phyloP scores from a whole-genome alignment of 139 green algal species.

The Astrephomene gubernaculifera region DNA sequence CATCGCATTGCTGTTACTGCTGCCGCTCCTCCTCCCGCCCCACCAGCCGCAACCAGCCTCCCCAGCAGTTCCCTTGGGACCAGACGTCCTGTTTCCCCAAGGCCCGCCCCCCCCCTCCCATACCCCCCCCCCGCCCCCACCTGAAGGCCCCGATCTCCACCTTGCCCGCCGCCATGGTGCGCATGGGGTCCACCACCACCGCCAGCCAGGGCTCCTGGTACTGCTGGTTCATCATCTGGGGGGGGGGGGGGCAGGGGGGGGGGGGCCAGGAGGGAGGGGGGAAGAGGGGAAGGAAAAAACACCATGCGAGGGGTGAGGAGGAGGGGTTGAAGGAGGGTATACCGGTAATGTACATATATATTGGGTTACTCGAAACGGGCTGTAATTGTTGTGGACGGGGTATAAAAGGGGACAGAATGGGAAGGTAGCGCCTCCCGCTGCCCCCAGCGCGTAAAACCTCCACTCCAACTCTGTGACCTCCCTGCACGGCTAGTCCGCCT shows the following conservation, averaged over 20 bases:
- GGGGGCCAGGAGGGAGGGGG: neutral
- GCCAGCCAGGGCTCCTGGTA: conserved; percentile 97
- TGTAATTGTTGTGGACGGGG: too few relatives aligned
- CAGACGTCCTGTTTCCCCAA: neutral
- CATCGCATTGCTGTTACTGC: too few relatives aligned
- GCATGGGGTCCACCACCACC: conserved; percentile 96
- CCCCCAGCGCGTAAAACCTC: too few relatives aligned
- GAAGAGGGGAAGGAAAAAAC: neutral
- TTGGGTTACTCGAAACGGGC: too few relatives aligned
- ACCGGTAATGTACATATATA: too few relatives aligned
- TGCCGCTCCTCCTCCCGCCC: too few relatives aligned
- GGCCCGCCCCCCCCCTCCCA: neutral
- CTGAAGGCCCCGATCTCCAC: conserved; percentile 96
- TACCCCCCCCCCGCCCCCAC: neutral
- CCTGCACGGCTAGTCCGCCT: neutral
- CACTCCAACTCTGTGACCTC: too few relatives aligned
- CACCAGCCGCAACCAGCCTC: too few relatives aligned
- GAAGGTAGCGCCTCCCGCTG: too few relatives aligned
- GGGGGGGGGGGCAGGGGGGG: neutral
- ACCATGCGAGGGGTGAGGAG: neutral
- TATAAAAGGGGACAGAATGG: too few relatives aligned
- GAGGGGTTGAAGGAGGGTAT: neutral
- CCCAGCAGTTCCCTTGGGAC: too few relatives aligned
- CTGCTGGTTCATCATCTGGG: conserved; percentile 85
- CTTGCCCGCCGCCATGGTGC: conserved; percentile 96